Conservation (phyloP, 805 yeast genomes). For the Wickerhamiella qilinensis region DNA sequence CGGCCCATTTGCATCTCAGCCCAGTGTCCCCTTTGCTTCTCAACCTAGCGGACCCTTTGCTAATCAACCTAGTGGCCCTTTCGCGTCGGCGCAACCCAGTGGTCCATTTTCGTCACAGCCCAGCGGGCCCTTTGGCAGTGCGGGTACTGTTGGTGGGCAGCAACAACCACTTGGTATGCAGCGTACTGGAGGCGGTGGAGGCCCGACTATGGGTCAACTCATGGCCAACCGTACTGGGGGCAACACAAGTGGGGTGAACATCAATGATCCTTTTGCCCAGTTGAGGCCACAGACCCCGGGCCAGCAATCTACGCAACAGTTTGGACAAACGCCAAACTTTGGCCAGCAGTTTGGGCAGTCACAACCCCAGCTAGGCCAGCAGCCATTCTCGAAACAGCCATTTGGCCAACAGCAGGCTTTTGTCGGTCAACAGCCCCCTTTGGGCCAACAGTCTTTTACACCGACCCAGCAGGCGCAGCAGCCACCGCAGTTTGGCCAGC, state of each 20-base stretch:
- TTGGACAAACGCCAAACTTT: constrained; percentile 1
- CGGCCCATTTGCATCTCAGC: neutral
- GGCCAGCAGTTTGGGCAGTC: constrained; percentile 1
- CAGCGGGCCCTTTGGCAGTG: constrained; percentile 6
- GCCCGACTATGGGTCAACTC: neutral
- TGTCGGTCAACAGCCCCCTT: constrained; percentile 3
- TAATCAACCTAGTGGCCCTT: constrained; percentile 11
- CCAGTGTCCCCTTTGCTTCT: constrained; percentile 8
- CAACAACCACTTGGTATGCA: constrained; percentile 7
- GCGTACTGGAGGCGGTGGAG: neutral
- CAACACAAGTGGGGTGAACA: no score
- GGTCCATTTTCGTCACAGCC: constrained; percentile 8
- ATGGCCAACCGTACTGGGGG: neutral
- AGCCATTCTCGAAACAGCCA: constrained; percentile 2
- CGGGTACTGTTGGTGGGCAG: constrained; percentile 10
- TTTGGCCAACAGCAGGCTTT: constrained; percentile 5
- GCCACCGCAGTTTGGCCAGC: constrained; percentile 5
- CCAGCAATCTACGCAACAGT: constrained; percentile 9
- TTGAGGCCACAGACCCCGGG: constrained; percentile 1
- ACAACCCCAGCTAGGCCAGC: no score
- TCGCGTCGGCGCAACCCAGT: constrained; percentile 8
- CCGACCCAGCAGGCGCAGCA: constrained; percentile 1
- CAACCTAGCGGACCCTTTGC: constrained; percentile 8
- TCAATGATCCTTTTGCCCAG: neutral
- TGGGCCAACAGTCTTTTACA: no score